Conservation (phyloP, 331 rosid species). For the Rosa hybrid region DNA sequence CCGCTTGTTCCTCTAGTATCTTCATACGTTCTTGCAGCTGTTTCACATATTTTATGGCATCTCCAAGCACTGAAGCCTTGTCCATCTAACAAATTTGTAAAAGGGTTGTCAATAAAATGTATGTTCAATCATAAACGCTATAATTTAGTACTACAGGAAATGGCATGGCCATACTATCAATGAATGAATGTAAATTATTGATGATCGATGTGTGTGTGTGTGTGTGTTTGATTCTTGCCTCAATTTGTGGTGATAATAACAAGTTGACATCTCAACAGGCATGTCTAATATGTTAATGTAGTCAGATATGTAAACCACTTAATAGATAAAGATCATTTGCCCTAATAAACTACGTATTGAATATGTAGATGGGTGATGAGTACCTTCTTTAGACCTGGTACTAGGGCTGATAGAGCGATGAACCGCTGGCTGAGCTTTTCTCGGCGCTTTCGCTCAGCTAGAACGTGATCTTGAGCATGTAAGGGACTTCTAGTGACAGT, state of each 20-base stretch:
- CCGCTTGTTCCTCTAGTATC: slow-evolving; percentile 53
- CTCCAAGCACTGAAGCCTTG: slow-evolving; percentile 86
- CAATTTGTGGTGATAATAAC: no score
- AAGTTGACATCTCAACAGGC: background rate
- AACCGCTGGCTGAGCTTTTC: slow-evolving; percentile 76
- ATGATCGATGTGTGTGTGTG: background rate
- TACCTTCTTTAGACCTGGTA: slow-evolving; percentile 88
- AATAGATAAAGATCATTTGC: background rate
- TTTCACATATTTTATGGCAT: slow-evolving; percentile 62
- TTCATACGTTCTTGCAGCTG: slow-evolving; percentile 56
- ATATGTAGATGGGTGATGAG: background rate
- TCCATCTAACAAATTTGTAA: slow-evolving; percentile 56
- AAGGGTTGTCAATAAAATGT: background rate
- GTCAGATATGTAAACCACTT: background rate
- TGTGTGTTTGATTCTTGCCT: background rate
- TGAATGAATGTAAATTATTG: background rate
- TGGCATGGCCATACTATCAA: background rate
- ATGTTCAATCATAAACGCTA: background rate
- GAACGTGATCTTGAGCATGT: slow-evolving; percentile 75
- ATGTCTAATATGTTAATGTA: background rate
- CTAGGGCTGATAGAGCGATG: slow-evolving; percentile 76
- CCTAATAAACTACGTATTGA: background rate
- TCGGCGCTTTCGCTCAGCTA: slow-evolving; percentile 83
- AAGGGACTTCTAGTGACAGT: slow-evolving; percentile 32
- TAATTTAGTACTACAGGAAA: background rate